These are phyloP conservation scores for Dactylellina cionopaga DNA, from an alignment of 2,329 filamentous ascomycete genomes.

Conservation along the genomic window DNA sequence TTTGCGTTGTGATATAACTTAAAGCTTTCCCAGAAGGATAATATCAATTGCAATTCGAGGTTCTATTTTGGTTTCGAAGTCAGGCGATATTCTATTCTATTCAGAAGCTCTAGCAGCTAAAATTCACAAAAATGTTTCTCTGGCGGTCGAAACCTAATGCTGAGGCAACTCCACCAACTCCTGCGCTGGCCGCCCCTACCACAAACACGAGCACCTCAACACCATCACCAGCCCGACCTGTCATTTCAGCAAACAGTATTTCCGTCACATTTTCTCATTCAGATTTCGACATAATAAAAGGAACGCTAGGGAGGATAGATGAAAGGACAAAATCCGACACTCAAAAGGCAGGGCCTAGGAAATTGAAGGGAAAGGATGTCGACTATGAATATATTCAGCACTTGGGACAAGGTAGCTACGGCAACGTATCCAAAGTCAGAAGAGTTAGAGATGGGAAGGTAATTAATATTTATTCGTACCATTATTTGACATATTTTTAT, in stretches of 20 bases:
- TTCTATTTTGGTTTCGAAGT: slow-evolving; percentile 15
- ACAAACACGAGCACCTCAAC: not conserved
- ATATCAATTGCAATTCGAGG: slow-evolving; percentile 18
- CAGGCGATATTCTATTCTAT: slow-evolving; percentile 16
- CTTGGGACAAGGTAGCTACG: slow-evolving; percentile 49
- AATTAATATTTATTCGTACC: not conserved
- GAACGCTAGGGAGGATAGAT: slow-evolving; percentile 51
- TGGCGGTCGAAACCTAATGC: slow-evolving; percentile 20
- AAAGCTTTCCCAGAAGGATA: not conserved
- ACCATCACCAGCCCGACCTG: slow-evolving; percentile 29
- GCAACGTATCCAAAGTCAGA: slow-evolving; percentile 50
- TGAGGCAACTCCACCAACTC: slow-evolving; percentile 21
- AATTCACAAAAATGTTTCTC: slow-evolving; percentile 41
- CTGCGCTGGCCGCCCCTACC: slow-evolving; percentile 11
- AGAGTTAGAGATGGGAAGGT: slow-evolving; percentile 44
- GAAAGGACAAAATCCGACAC: slow-evolving; percentile 18
- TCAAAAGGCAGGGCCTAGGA: slow-evolving; percentile 32
- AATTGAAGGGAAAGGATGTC: slow-evolving; percentile 46
- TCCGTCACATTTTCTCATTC: slow-evolving; percentile 45
- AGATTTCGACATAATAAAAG: slow-evolving; percentile 49
- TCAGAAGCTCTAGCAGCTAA: slow-evolving; percentile 13
- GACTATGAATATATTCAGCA: slow-evolving; percentile 52
- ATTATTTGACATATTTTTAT: not conserved
- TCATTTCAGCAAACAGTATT: slow-evolving; percentile 49
- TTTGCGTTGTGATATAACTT: slow-evolving; percentile 28